Evolutionary conservation across 2,329 filamentous ascomycete genomes (phyloP).

Genomic region (Diplodia mutila): DNA sequence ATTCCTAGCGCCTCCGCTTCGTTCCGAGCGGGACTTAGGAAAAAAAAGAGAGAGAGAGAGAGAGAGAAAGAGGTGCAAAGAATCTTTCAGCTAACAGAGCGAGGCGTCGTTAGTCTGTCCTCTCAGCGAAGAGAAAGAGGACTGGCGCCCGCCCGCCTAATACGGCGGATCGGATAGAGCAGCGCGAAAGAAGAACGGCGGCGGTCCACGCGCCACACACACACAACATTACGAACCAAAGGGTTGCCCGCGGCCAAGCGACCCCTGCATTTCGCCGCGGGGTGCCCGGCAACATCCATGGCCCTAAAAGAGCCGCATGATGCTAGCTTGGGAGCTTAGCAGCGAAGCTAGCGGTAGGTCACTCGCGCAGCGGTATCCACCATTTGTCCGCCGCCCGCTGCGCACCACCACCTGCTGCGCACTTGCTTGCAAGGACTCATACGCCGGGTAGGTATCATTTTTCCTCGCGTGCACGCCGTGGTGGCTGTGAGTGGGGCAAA

Average conservation of each 20-base stretch:
- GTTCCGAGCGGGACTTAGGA: background rate
- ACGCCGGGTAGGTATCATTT: background rate
- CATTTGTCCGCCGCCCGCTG: no score
- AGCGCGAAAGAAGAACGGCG: no score
- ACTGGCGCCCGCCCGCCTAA: no score
- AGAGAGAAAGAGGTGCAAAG: no score
- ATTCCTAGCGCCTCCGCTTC: background rate
- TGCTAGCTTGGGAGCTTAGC: background rate
- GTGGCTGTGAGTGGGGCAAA: no score
- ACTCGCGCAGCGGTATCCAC: background rate
- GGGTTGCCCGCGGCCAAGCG: background rate
- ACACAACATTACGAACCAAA: no score
- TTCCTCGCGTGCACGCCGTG: background rate
- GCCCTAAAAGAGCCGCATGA: constrained; percentile 8
- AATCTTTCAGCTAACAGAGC: no score
- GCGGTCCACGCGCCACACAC: no score
- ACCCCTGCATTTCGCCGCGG: background rate
- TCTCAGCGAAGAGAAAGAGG: no score
- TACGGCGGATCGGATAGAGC: no score
- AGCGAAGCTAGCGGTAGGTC: background rate
- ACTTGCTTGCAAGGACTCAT: background rate
- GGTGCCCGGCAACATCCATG: background rate
- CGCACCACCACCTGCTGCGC: background rate
- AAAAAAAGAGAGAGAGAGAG: no score
- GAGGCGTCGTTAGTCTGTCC: no score